These are phyloP conservation scores for Musa balbisiana DNA, from an alignment of 202 grass and related monocot genomes.

Conservation along the genomic window DNA sequence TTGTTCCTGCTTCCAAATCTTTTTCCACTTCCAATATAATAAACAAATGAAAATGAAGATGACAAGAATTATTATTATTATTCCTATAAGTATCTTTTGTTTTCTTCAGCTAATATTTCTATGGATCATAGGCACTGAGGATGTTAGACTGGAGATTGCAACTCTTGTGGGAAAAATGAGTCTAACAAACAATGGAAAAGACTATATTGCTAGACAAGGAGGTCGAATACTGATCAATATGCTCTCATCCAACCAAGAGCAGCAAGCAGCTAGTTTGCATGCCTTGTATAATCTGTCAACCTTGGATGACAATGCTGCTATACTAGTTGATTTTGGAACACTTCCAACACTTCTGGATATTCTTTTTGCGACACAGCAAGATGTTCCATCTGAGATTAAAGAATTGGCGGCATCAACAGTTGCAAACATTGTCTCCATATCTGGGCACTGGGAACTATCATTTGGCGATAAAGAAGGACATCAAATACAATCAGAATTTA, in stretches of 20 bases:
- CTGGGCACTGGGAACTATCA: slow-evolving; percentile 17
- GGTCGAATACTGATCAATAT: slow-evolving; percentile 6
- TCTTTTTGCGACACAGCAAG: slow-evolving; percentile 6
- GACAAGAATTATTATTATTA: background rate
- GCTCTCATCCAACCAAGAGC: slow-evolving; percentile 9
- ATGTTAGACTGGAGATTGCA: slow-evolving; percentile 10
- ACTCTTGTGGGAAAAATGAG: slow-evolving; percentile 3
- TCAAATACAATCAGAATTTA: slow-evolving; percentile 12
- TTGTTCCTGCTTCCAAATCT: too few species aligned
- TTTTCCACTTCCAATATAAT: too few species aligned
- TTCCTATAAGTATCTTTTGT: background rate
- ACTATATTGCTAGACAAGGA: slow-evolving; percentile 9
- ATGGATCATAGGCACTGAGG: slow-evolving; percentile 1
- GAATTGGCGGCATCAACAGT: slow-evolving; percentile 14
- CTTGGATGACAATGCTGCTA: slow-evolving; percentile 16
- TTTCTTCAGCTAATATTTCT: background rate
- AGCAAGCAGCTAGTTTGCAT: slow-evolving; percentile 1
- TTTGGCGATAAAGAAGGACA: slow-evolving; percentile 17
- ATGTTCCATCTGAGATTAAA: background rate
- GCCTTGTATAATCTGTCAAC: slow-evolving; percentile 16
- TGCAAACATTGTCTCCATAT: slow-evolving; percentile 7
- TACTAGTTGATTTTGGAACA: slow-evolving; percentile 6
- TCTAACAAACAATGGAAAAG: slow-evolving; percentile 14
- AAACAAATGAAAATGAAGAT: too few species aligned
- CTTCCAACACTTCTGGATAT: slow-evolving; percentile 13